Conservation (phyloP, 352 stramenopile genomes). For the Phytophthora pini region DNA sequence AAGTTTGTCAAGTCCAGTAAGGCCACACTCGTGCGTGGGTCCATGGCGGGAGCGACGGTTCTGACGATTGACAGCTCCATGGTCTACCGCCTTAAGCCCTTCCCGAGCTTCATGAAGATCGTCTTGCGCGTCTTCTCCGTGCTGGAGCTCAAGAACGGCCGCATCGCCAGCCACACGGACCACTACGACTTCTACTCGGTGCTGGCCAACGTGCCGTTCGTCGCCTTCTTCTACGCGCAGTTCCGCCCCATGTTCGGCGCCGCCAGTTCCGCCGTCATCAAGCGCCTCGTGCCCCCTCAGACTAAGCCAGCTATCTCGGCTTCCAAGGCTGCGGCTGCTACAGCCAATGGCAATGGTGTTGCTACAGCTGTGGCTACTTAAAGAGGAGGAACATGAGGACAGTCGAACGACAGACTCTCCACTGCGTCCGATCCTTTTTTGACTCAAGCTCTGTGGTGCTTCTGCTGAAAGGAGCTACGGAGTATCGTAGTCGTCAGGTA, state of each 20-base stretch:
- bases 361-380: conserved; percentile 38
- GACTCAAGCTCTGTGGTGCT: conserved; percentile 2
- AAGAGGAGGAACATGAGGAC: conserved; percentile 23
- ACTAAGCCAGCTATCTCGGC: conserved; percentile 29
- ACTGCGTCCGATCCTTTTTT: conserved; percentile 8
- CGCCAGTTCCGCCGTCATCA: conserved; percentile 75
- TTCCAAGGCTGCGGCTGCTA: conserved; percentile 14
- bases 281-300: conserved; percentile 56
- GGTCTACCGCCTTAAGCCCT: conserved; percentile 76
- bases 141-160: conserved; percentile 83
- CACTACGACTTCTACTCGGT: conserved; percentile 88
- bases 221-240: conserved; percentile 83
- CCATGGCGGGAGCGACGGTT: conserved; percentile 80
- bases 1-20: conserved; percentile 83
- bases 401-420: conserved; percentile 5
- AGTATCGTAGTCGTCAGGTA: conserved; percentile 5
- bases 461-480: not conserved
- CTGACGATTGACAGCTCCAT: conserved; percentile 85
- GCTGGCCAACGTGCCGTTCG: conserved; percentile 76
- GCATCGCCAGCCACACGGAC: conserved; percentile 83
- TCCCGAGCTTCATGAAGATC: conserved; percentile 78
- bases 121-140: conserved; percentile 83
- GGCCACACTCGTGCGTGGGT: conserved; percentile 79
- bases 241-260: conserved; percentile 78
- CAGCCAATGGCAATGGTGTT: conserved; percentile 13